phyloP scores from a whole-genome alignment of 352 stramenopile genomes.

The Phytophthora litchii region DNA sequence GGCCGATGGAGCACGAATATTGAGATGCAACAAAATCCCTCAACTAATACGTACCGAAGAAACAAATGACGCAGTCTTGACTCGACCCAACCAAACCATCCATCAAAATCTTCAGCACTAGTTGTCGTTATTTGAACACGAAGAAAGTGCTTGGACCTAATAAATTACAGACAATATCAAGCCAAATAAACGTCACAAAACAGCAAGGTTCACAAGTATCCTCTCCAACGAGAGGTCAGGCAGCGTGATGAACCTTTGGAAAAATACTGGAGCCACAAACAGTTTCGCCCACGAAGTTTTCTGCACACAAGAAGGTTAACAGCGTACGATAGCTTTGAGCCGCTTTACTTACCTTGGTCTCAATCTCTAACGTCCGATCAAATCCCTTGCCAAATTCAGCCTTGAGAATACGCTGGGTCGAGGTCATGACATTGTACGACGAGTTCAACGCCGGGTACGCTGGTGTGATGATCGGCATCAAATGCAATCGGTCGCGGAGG shows the following conservation, averaged over 20 bases:
- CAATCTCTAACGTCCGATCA: slow-evolving; percentile 75
- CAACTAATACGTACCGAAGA: slow-evolving; percentile 50
- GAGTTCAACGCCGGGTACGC: slow-evolving; percentile 98
- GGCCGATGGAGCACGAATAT: background rate
- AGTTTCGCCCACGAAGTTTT: slow-evolving; percentile 82
- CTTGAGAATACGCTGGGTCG: slow-evolving; percentile 92
- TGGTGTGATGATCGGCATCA: slow-evolving; percentile 99
- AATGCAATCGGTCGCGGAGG: slow-evolving; percentile 86
- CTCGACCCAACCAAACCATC: slow-evolving; percentile 90
- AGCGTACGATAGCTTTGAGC: background rate
- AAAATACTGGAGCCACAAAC: slow-evolving; percentile 72
- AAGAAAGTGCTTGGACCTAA: slow-evolving; percentile 84
- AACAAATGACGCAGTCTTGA: slow-evolving; percentile 85
- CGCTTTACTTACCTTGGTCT: slow-evolving; percentile 65
- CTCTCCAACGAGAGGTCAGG: background rate
- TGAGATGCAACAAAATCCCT: background rate
- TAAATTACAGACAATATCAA: slow-evolving; percentile 4
- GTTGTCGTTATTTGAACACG: slow-evolving; percentile 74
- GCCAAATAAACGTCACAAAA: slow-evolving; percentile 16
- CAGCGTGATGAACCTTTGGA: slow-evolving; percentile 59
- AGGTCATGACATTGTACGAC: slow-evolving; percentile 96
- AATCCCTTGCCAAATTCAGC: slow-evolving; percentile 84
- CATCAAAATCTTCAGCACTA: slow-evolving; percentile 58
- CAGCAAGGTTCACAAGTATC: slow-evolving; percentile 1
- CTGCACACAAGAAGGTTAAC: slow-evolving; percentile 36